A percentile compares a stretch with the other conserved stretches of the same genome.
Conservation (phyloP, 495 filamentous ascomycete species). For the Podospora pseudoanserina region DNA sequence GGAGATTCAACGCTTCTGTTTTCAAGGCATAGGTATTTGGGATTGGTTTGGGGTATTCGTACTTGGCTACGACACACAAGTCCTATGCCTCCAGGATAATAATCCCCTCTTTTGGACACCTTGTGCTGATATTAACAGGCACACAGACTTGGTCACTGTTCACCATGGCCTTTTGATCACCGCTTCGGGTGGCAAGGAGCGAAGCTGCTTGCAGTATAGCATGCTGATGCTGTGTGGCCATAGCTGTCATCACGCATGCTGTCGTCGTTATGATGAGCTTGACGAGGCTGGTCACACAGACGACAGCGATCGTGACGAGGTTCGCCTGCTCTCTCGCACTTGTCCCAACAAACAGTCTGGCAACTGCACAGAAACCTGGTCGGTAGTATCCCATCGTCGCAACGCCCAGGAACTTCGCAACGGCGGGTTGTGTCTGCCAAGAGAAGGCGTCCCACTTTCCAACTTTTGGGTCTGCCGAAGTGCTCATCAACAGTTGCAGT, state of each 20-base stretch:
- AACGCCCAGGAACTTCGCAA: slow-evolving; percentile 4
- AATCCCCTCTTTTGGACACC: background rate
- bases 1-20: background rate
- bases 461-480: slow-evolving; percentile 2
- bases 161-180: background rate
- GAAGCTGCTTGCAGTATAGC: background rate
- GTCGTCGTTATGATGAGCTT: background rate
- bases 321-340: background rate
- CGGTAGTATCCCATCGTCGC: slow-evolving; percentile 4
- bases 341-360: background rate
- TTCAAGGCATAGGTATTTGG: background rate
- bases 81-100: background rate
- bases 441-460: background rate
- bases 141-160: background rate
- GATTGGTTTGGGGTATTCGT: background rate
- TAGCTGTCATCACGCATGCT: background rate
- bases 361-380: slow-evolving; percentile 3
- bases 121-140: background rate
- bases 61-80: background rate
- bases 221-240: background rate
- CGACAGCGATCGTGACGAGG: background rate
- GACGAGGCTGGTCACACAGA: background rate
- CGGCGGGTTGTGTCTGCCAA: background rate
- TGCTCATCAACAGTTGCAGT: background rate
- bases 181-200: background rate